Evolutionary conservation across 768 basidiomycete genomes (phyloP).

Genomic region (Leucocoprinus sp.): DNA sequence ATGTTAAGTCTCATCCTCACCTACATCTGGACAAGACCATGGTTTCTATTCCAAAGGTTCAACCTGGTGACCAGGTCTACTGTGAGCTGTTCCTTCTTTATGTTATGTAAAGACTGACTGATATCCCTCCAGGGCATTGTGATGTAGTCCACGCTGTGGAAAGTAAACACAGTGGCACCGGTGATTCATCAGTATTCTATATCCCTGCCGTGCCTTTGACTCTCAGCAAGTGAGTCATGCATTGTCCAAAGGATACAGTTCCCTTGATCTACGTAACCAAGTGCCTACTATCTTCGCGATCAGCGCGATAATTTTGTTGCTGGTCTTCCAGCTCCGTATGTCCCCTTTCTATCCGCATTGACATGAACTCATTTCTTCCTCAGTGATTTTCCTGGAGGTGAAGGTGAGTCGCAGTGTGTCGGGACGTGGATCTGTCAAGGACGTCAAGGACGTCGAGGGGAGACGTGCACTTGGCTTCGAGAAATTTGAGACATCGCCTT

Average conservation of each 20-base stretch:
- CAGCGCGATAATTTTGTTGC: slow-evolving; percentile 38
- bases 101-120: slow-evolving; percentile 23
- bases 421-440: slow-evolving; percentile 27
- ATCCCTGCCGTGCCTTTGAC: slow-evolving; percentile 49
- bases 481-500: slow-evolving; percentile 18
- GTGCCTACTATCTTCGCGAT: slow-evolving; percentile 40
- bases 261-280: slow-evolving; percentile 28
- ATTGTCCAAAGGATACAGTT: background rate
- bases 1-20: slow-evolving; percentile 52
- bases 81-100: slow-evolving; percentile 24
- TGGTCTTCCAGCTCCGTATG: slow-evolving; percentile 44
- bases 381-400: slow-evolving; percentile 42
- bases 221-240: slow-evolving; percentile 41
- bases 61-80: slow-evolving; percentile 59
- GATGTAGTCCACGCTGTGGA: slow-evolving; percentile 53
- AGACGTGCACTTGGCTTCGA: slow-evolving; percentile 36
- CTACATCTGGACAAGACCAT: slow-evolving; percentile 47
- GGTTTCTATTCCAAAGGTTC: slow-evolving; percentile 47
- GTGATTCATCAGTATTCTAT: slow-evolving; percentile 49
- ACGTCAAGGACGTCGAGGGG: slow-evolving; percentile 27
- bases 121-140: slow-evolving; percentile 47
- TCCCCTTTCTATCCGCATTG: slow-evolving; percentile 5
- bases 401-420: slow-evolving; percentile 37
- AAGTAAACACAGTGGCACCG: slow-evolving; percentile 32
- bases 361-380: background rate